A percentile compares a stretch with the other conserved stretches of the same genome.
Evolutionary conservation across 73 alveolate species (phyloP).

Genomic region (Tetrahymena borealis): DNA sequence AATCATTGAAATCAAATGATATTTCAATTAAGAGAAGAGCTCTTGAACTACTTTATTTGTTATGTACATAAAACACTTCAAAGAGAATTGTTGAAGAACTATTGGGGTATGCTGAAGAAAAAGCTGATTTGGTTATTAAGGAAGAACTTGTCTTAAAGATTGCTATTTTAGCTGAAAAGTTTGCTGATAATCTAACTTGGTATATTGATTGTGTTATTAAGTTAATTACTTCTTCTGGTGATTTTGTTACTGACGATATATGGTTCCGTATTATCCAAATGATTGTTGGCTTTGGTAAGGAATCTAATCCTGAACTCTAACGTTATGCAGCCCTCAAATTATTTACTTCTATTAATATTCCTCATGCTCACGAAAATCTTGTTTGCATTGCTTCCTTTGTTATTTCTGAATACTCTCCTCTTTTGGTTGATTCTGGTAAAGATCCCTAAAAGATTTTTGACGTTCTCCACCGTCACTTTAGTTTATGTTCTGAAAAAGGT

Average conservation of each 20-base stretch:
- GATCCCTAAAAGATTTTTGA: constrained; percentile 65
- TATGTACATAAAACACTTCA: constrained; percentile 84
- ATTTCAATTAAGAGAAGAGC: constrained; percentile 96
- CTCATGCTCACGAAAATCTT: constrained; percentile 90
- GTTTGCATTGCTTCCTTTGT: constrained; percentile 87
- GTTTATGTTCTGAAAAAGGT: constrained; percentile 52
- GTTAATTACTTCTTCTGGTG: constrained; percentile 95
- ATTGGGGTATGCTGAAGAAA: constrained; percentile 80
- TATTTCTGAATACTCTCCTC: constrained; percentile 87
- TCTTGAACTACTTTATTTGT: constrained; percentile 81
- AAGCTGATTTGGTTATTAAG: constrained; percentile 86
- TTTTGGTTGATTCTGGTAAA: constrained; percentile 57
- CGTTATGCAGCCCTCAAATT: constrained; percentile 89
- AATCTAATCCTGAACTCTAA: constrained; percentile 75
- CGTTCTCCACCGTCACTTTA: constrained; percentile 65
- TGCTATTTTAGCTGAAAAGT: constrained; percentile 95
- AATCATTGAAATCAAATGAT: constrained; percentile 88
- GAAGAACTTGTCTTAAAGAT: constrained; percentile 95
- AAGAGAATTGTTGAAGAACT: constrained; percentile 90
- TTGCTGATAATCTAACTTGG: constrained; percentile 93
- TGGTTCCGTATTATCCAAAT: constrained; percentile 92
- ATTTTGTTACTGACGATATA: constrained; percentile 93
- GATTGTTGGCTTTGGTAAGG: constrained; percentile 92
- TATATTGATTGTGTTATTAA: constrained; percentile 92
- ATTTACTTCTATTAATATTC: constrained; percentile 54